Base-by-base conservation (phyloP, 768 basidiomycete genomes). In the Gymnopilus junonius region DNA sequence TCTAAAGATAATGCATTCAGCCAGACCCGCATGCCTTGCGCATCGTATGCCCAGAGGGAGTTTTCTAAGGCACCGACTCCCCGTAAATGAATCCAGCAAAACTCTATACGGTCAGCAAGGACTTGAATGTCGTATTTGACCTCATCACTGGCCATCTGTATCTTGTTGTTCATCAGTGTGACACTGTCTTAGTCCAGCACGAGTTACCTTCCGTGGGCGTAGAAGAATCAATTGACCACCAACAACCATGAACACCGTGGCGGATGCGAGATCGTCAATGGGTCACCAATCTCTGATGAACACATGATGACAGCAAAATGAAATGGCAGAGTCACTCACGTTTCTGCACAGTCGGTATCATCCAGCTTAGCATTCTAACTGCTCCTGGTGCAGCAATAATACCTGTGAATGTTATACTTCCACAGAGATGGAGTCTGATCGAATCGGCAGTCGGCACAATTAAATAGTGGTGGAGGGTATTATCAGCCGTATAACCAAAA, bases 51-150 rank as follows among this genome's bases (percentile, higher is more conserved):
- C 97, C 97, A 99, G 21, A 99, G 80, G 6, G 96, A 98, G 77
- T 99, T 99, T 73, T 99, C 97, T 50, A 99, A 78, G 2, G 93
- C 87, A 6, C 91, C 93, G 40, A 99, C 94, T 1, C 97, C 97
- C 39, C 92, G 87, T 43, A 99, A 81, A 80, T 98, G 97, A 58
- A 96, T 97, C 97, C 97, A 99, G 75, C 96, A 99, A 71, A 97
- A 95, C 72, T 99, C 97, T 66, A 99, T 93, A n/a, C 90, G 87
- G 64, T 97, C 94, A 0, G 97, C 95, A 45, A 99, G 90, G 32
- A 99, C 92, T 73, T 98, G 97, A 83, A 98, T 90, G 76, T 98
- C 97, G 71, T 99, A 99, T 69, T 90, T 93, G 73, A 97, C 93
- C 79, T 98, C 95, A 67, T 93, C 89, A 59, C 87, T 82, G 1